A percentile compares a stretch with the other conserved stretches of the same genome.
phyloP scores from a whole-genome alignment of 108 stramenopile species.

The Pseudonitzschia pungens region DNA sequence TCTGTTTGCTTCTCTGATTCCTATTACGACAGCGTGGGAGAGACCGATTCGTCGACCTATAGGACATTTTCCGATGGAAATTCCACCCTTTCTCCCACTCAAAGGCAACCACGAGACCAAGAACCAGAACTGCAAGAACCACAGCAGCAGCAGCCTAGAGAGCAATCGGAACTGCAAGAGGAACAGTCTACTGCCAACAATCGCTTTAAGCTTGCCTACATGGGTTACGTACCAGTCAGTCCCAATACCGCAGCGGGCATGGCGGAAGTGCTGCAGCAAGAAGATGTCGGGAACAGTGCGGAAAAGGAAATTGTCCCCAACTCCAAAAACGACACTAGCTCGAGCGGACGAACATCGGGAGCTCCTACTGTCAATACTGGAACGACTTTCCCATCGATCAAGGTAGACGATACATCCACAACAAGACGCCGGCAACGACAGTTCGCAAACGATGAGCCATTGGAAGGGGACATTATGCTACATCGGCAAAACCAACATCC shows the following conservation, averaged over 20 bases:
- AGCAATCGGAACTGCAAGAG: too few relatives aligned
- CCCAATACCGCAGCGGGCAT: slow-evolving; percentile 9
- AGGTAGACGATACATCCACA: slow-evolving; percentile 14
- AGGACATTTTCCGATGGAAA: not conserved
- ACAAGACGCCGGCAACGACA: not conserved
- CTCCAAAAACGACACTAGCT: not conserved
- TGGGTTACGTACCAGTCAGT: slow-evolving; percentile 16
- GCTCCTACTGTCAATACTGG: not conserved
- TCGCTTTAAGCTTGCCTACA: slow-evolving; percentile 5
- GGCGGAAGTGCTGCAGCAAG: not conserved
- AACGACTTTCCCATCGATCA: slow-evolving; percentile 7
- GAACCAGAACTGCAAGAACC: too few relatives aligned
- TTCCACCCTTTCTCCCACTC: not conserved
- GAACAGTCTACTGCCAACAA: not conserved
- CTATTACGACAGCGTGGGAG: not conserved
- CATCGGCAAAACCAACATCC: too few relatives aligned
- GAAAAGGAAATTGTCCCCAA: not conserved
- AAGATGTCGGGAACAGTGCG: not conserved
- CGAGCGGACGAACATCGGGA: not conserved
- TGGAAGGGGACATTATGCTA: too few relatives aligned
- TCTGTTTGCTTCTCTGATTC: not conserved
- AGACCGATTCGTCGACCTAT: not conserved
- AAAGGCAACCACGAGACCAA: not conserved
- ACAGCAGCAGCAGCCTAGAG: too few relatives aligned
- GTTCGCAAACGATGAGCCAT: not conserved